Conservation (phyloP, 2,329 filamentous ascomycete genomes). For the Xylariaceae sp. region DNA sequence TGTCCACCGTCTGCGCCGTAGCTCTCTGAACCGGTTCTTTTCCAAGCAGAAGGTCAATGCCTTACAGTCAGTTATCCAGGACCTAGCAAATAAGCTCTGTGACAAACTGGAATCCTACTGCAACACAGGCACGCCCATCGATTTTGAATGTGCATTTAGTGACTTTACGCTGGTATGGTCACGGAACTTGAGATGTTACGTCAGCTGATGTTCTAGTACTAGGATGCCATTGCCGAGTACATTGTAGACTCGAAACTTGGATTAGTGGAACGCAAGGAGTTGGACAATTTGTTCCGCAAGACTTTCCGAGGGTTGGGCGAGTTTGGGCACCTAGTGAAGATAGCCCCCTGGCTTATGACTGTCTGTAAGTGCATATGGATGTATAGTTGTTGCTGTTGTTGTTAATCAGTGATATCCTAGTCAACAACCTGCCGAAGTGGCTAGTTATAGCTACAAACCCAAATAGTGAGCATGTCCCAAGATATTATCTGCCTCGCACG, state of each 20-base stretch:
- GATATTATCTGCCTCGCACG: too few relatives aligned
- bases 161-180: constrained; percentile 4
- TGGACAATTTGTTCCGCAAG: background rate
- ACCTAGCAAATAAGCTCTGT: constrained; percentile 2
- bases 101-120: background rate
- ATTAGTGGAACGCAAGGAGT: background rate
- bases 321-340: constrained; percentile 1
- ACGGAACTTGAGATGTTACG: background rate
- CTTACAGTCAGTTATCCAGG: constrained; percentile 1
- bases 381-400: background rate
- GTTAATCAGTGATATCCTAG: background rate
- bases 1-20: constrained; percentile 7
- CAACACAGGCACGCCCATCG: constrained; percentile 4
- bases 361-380: background rate
- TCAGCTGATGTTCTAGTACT: background rate
- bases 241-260: constrained; percentile 3
- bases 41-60: constrained; percentile 9
- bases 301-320: background rate
- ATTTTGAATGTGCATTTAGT: constrained; percentile 3
- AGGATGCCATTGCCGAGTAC: constrained; percentile 7
- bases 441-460: background rate
- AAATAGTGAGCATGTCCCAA: background rate
- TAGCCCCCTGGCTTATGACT: background rate
- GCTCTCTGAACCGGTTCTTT: constrained; percentile 5
- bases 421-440: constrained; percentile 2